Base-by-base conservation (phyloP, 768 basidiomycete species). In the Rhizopogon vesiculosus region DNA sequence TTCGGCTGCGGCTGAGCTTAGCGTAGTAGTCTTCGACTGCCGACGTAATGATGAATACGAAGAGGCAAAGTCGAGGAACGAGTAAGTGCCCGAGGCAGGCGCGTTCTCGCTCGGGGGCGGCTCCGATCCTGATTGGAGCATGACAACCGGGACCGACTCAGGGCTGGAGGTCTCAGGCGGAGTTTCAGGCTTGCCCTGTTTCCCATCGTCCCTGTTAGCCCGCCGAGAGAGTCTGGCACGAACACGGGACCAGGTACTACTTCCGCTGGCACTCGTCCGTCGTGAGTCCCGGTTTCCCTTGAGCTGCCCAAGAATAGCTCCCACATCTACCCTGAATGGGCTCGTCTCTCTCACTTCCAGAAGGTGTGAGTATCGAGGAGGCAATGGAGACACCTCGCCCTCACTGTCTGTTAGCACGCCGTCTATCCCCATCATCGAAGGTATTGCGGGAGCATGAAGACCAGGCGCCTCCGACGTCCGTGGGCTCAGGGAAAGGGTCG, bases 251-350 rank as follows among this genome's bases (percentile, higher is more conserved):
- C 64, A 70, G 42, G 66, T 64, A 31, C 66, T 67, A 28, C 59
- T 59, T 9, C 56, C 62, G 12, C 65, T 65, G 51, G 59, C 61
- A 41, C 62, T 62, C 16, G 63, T 62, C 43, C 62, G 53, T 58
- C 56, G 59, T 15, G 65, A 65, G 45, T 65, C 61, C 48, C 57
- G 60, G 31, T 45, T 51, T 18, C 55, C 53, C 56, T 48, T 62
- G 56, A 56, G 54, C 29, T 55, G 10, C 43, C 62, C 62, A 25
- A 70, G 58, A 22, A 72, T 59, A 58, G 65, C 55, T 33, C 64
- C 60, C 45, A 80, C 74, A 31, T 79, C 76, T 40, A 81, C 65
- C 38, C 65, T 69, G 63, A 81, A 81, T 3, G 81, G 79, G 64
- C 77, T 80, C n/a, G 71, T 69, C 50, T 67, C 62, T 22, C 72